A percentile compares a stretch with the other conserved stretches of the same genome.
Evolutionary conservation across 2,329 filamentous ascomycete species (phyloP).

Genomic region (Parastagonospora nodorum): DNA sequence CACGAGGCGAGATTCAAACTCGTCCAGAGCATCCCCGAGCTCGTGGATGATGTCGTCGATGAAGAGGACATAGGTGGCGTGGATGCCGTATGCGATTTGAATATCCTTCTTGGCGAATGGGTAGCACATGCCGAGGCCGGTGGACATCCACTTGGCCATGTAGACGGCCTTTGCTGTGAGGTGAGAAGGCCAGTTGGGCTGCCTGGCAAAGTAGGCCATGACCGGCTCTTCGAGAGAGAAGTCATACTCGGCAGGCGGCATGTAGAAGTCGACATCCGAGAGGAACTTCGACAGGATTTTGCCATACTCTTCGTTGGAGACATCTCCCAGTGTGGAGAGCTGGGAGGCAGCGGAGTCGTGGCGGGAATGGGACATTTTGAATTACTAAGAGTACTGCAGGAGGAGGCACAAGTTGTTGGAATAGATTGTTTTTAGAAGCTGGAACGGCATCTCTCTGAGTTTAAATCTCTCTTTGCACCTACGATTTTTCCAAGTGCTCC

Average conservation of each 20-base stretch:
- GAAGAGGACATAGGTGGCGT: conserved; percentile 17
- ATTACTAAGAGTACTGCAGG: neutral
- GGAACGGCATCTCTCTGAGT: neutral
- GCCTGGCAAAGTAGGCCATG: conserved; percentile 12
- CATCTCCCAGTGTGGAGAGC: conserved; percentile 10
- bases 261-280: conserved; percentile 14
- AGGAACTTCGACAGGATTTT: conserved; percentile 15
- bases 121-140: conserved; percentile 17
- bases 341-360: conserved; percentile 7
- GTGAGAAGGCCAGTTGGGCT: conserved; percentile 13
- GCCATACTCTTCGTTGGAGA: conserved; percentile 16
- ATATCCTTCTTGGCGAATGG: conserved; percentile 14
- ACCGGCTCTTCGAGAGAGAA: conserved; percentile 12
- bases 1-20: conserved; percentile 12
- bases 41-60: conserved; percentile 18
- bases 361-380: conserved; percentile 9
- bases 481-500: neutral
- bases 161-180: conserved; percentile 12
- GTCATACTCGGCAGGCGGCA: conserved; percentile 14
- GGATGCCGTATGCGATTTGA: conserved; percentile 16
- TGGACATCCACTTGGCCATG: conserved; percentile 20
- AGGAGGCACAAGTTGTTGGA: neutral
- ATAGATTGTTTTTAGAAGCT: neutral
- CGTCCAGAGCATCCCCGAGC: conserved; percentile 13
- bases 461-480: neutral